Evolutionary conservation across 2,329 filamentous ascomycete genomes (phyloP), one percentile per base, ranked within the genome.

Genomic region (Neofusicoccum ribis): DNA sequence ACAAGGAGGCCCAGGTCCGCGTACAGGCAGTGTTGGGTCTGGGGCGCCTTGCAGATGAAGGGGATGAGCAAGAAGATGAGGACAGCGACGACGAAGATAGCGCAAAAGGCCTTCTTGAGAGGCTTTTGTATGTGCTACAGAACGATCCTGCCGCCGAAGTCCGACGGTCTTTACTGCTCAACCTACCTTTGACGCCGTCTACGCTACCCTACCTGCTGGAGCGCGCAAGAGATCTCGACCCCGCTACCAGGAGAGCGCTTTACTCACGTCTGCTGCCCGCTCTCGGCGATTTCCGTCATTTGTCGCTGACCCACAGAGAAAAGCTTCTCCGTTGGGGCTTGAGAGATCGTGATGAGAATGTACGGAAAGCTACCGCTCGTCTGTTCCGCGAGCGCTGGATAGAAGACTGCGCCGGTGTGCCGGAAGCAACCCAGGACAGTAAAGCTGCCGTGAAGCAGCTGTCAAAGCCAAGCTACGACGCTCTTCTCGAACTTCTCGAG

Each of bases 361-460:
- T 99, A 12, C 88, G 93, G 61, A 96, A 97, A 76, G 94, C 94
- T 8, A 91, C 95, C 3, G 92, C 91, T 7, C 89, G 91, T 51
- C 83, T 98, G 6, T 99, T 99, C 80, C 88, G 91, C 67, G 93
- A 97, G 73, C 88, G 92, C n/a, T 99, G 95, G 95, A 94, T 99
- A 67, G 94, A 98, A 74, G 92, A 98, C 73, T 97, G 93, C 71
- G 93, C 91, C 5, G 89, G 89, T 2, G 83, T 86, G 1, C 81
- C 84, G 7, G 85, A 88, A 43, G 86, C 87, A 9, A 85, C 85
- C 36, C 84, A 84, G 54, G 83, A 84, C 5, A 81, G 83, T 52
- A 78, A 71, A 52, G 67, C 69, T 15, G 72, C 73, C 41, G 74
- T 76, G 63, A 84, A 87, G 66, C 70, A 72, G 41, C 67, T 72